Percentiles rank a stretch among this genome's conserved stretches.
phyloP scores from a whole-genome alignment of 2,329 filamentous ascomycete genomes.

The Talaromyces sp. region DNA sequence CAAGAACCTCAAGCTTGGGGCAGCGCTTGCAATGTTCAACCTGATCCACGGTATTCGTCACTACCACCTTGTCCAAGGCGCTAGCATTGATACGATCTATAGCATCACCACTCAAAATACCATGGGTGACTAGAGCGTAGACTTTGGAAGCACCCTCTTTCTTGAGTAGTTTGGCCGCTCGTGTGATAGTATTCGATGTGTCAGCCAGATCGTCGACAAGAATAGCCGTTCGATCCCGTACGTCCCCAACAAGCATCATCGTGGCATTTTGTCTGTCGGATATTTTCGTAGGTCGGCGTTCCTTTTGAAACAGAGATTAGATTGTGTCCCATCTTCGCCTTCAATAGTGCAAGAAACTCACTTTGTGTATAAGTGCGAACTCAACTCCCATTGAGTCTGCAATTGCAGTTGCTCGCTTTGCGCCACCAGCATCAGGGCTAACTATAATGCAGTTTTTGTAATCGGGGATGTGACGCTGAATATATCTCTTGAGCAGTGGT shows the following conservation, averaged over 20 bases:
- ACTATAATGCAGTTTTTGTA: slow-evolving; percentile 86
- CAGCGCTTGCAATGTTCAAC: slow-evolving; percentile 70
- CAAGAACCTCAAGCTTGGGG: slow-evolving; percentile 84
- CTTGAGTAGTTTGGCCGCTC: slow-evolving; percentile 93
- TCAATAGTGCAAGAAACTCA: slow-evolving; percentile 37
- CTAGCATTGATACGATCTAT: slow-evolving; percentile 92
- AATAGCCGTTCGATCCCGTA: slow-evolving; percentile 75
- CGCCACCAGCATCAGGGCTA: slow-evolving; percentile 91
- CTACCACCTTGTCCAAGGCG: slow-evolving; percentile 84
- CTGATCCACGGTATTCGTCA: slow-evolving; percentile 94
- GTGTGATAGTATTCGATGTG: slow-evolving; percentile 94
- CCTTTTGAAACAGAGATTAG: slow-evolving; percentile 46
- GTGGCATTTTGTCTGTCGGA: slow-evolving; percentile 73
- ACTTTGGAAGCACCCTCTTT: slow-evolving; percentile 84
- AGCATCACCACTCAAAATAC: slow-evolving; percentile 89
- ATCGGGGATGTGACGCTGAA: slow-evolving; percentile 75
- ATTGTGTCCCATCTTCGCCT: not conserved
- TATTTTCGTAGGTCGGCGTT: slow-evolving; percentile 82
- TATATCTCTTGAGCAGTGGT: slow-evolving; percentile 56
- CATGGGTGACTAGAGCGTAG: slow-evolving; percentile 89
- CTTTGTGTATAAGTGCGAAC: slow-evolving; percentile 98
- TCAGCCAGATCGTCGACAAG: slow-evolving; percentile 92
- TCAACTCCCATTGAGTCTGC: slow-evolving; percentile 89
- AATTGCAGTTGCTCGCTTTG: slow-evolving; percentile 92
- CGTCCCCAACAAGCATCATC: slow-evolving; percentile 92